These are phyloP conservation scores for Centaurea solstitialis DNA, from an alignment of 129 eudicot genomes.

Conservation along the genomic window DNA sequence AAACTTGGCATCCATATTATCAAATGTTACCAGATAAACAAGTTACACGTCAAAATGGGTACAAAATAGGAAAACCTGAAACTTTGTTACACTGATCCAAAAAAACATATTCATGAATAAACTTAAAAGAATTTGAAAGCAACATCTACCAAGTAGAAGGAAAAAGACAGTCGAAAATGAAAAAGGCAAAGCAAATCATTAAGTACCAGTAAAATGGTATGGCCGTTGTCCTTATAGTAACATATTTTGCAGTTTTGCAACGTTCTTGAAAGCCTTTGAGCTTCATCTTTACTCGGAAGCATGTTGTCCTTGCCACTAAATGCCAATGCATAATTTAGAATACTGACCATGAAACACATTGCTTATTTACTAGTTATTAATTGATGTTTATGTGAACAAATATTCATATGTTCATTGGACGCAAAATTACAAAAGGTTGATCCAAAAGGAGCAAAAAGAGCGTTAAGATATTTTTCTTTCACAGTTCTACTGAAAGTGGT, in stretches of 20 bases:
- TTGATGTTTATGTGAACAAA: not conserved
- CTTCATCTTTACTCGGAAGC: conserved; percentile 82
- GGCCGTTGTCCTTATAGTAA: conserved; percentile 71
- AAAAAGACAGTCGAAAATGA: conserved; percentile 1
- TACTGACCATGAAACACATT: not conserved
- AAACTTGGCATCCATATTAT: not conserved
- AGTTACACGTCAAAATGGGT: not conserved
- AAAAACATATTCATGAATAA: not conserved
- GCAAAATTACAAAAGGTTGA: not conserved
- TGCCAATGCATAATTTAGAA: conserved; percentile 14
- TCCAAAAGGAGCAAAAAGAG: not conserved
- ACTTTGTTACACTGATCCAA: not conserved
- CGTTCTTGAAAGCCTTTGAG: conserved; percentile 54
- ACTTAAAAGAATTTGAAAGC: not conserved
- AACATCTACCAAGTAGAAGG: not conserved
- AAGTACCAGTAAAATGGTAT: conserved; percentile 77
- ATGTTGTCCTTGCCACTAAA: conserved; percentile 84
- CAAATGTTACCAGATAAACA: not conserved
- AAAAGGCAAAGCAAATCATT: not conserved
- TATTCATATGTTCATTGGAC: not conserved
- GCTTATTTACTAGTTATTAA: not conserved
- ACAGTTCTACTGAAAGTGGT: not conserved
- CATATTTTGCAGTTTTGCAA: conserved; percentile 65
- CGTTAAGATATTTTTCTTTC: not conserved
- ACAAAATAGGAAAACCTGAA: not conserved